These are phyloP conservation scores for Plenodomus biglobosus DNA, from an alignment of 2,329 filamentous ascomycete species.

Conservation along the genomic window DNA sequence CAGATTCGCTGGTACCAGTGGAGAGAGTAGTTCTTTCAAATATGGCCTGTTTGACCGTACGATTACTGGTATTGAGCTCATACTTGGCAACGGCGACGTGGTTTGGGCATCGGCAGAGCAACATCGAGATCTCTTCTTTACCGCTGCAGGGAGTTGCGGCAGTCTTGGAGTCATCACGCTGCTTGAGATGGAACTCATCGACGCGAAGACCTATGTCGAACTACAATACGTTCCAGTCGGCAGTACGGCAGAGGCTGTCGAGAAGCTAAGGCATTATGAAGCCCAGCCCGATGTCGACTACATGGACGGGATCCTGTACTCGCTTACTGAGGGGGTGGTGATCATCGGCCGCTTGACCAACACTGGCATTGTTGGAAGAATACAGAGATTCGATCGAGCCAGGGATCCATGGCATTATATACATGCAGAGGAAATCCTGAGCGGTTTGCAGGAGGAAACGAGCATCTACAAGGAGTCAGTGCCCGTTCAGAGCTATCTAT, in stretches of 20 bases:
- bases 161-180: conserved; percentile 63
- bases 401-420: conserved; percentile 75
- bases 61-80: conserved; percentile 63
- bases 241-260: conserved; percentile 53
- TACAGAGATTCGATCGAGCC: conserved; percentile 56
- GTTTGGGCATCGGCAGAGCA: conserved; percentile 50
- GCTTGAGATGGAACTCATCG: conserved; percentile 60
- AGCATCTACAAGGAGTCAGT: conserved; percentile 44
- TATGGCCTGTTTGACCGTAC: conserved; percentile 68
- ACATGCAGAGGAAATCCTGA: conserved; percentile 54
- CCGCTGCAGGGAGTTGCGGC: conserved; percentile 61
- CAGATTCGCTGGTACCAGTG: conserved; percentile 63
- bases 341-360: conserved; percentile 63
- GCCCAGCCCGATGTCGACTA: conserved; percentile 57
- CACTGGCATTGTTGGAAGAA: conserved; percentile 38
- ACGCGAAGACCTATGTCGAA: conserved; percentile 60
- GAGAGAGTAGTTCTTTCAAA: conserved; percentile 67
- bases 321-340: conserved; percentile 57
- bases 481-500: conserved; percentile 57
- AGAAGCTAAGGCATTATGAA: conserved; percentile 53
- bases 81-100: conserved; percentile 61
- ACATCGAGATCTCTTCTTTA: conserved; percentile 59
- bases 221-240: conserved; percentile 62
- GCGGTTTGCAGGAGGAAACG: conserved; percentile 8
- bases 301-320: conserved; percentile 69